phyloP scores from a whole-genome alignment of 2,329 filamentous ascomycete species.

The Fonsecaea monophora region DNA sequence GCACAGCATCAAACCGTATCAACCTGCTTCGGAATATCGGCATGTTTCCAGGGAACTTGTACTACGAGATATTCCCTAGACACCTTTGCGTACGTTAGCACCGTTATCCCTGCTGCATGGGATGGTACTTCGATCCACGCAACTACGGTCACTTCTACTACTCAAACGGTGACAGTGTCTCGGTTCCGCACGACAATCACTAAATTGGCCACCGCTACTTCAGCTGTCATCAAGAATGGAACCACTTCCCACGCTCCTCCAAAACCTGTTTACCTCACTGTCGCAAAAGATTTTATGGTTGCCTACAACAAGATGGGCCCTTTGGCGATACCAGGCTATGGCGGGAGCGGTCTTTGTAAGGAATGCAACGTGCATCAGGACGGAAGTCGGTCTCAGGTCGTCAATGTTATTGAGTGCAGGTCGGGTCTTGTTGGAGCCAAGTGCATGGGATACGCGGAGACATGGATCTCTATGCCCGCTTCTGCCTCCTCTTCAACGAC shows the following conservation, averaged over 20 bases:
- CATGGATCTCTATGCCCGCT: slow-evolving; percentile 33
- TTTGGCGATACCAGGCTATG: slow-evolving; percentile 37
- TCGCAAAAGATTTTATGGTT: slow-evolving; percentile 34
- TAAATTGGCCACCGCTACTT: slow-evolving; percentile 27
- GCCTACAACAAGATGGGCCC: slow-evolving; percentile 37
- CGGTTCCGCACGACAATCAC: slow-evolving; percentile 29
- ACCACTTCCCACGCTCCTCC: slow-evolving; percentile 22
- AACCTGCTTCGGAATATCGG: slow-evolving; percentile 28
- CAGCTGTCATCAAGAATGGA: slow-evolving; percentile 20
- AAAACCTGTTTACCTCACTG: slow-evolving; percentile 26
- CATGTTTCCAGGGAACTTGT: slow-evolving; percentile 30
- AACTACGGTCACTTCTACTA: slow-evolving; percentile 33
- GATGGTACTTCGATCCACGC: slow-evolving; percentile 20
- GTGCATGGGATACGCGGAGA: slow-evolving; percentile 31
- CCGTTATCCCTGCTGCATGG: slow-evolving; percentile 34
- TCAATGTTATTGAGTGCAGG: slow-evolving; percentile 35
- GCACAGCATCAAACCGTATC: slow-evolving; percentile 33
- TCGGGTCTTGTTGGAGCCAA: slow-evolving; percentile 23
- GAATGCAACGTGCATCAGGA: slow-evolving; percentile 29
- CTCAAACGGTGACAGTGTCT: slow-evolving; percentile 32
- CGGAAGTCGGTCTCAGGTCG: slow-evolving; percentile 33
- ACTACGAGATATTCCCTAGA: slow-evolving; percentile 27
- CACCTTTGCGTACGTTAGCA: slow-evolving; percentile 36
- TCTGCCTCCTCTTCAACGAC: slow-evolving; percentile 23
- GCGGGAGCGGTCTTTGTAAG: slow-evolving; percentile 35